These are phyloP conservation scores for Ophiostoma montium DNA, from an alignment of 2,329 filamentous ascomycete genomes.

Conservation along the genomic window DNA sequence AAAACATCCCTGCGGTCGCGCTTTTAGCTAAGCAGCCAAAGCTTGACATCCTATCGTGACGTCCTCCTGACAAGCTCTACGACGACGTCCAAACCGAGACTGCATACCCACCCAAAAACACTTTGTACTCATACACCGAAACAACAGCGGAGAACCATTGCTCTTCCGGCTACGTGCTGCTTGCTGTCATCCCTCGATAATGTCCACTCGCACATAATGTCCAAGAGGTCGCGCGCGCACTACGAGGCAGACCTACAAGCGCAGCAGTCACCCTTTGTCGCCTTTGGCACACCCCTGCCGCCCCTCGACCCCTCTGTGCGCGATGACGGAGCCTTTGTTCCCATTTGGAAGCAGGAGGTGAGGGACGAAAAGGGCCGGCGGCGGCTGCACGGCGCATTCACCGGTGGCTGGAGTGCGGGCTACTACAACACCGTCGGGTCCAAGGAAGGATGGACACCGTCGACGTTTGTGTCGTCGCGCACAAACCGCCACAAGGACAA, in stretches of 20 bases:
- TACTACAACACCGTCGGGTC: constrained; percentile 98
- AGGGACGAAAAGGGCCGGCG: constrained; percentile 84
- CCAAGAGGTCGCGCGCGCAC: constrained; percentile 65
- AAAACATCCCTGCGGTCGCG: background rate
- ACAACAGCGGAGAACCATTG: background rate
- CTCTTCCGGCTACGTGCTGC: background rate
- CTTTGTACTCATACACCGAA: background rate
- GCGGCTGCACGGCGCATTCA: constrained; percentile 89
- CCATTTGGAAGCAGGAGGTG: constrained; percentile 97
- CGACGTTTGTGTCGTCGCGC: constrained; percentile 83
- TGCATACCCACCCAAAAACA: no score
- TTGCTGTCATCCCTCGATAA: background rate
- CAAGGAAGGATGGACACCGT: constrained; percentile 93
- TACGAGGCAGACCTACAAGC: constrained; percentile 62
- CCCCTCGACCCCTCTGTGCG: constrained; percentile 59
- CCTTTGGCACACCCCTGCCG: constrained; percentile 76
- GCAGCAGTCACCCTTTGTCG: constrained; percentile 57
- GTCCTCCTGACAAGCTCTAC: no score
- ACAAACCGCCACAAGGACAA: constrained; percentile 59
- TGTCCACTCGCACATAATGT: constrained; percentile 34
- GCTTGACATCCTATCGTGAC: background rate
- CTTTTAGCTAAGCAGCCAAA: background rate
- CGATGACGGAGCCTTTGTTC: constrained; percentile 85
- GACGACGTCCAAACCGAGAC: no score
- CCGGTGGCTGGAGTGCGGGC: constrained; percentile 92